phyloP scores from a whole-genome alignment of 2,329 filamentous ascomycete genomes.

The Cordyceps javanica region DNA sequence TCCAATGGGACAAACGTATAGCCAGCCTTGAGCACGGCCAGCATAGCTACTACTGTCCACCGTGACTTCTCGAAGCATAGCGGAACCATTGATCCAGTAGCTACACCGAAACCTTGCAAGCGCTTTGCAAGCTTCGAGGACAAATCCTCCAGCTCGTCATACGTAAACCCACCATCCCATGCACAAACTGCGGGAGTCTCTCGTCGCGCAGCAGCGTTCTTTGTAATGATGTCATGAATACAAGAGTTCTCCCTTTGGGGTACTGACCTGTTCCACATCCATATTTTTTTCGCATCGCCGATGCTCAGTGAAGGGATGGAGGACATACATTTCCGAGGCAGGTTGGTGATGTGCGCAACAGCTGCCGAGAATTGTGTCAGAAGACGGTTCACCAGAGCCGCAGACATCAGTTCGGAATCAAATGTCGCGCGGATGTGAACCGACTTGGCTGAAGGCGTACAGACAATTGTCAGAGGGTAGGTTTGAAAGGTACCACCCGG shows the following conservation, averaged over 20 bases:
- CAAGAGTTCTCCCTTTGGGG: background rate
- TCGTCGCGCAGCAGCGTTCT: background rate
- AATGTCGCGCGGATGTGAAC: background rate
- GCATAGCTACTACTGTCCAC: slow-evolving; percentile 23
- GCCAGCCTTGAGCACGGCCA: slow-evolving; percentile 38
- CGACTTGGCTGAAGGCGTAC: background rate
- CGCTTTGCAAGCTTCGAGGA: background rate
- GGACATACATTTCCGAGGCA: background rate
- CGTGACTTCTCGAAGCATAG: slow-evolving; percentile 26
- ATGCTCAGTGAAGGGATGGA: background rate
- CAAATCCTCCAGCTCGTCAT: slow-evolving; percentile 18
- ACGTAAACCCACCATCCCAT: slow-evolving; percentile 40
- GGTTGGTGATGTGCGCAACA: background rate
- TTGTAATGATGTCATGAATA: background rate
- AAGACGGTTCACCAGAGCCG: background rate
- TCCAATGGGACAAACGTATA: slow-evolving; percentile 37
- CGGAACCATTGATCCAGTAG: slow-evolving; percentile 21
- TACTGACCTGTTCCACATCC: background rate
- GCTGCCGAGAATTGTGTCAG: background rate
- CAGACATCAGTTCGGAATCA: background rate
- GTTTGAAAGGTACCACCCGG: background rate
- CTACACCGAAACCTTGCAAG: slow-evolving; percentile 18
- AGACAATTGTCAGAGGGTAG: background rate
- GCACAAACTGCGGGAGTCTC: slow-evolving; percentile 32
- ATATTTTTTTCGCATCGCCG: background rate